Evolutionary conservation across 129 eudicot species (phyloP).

Genomic region (Oenanthe sinensis): DNA sequence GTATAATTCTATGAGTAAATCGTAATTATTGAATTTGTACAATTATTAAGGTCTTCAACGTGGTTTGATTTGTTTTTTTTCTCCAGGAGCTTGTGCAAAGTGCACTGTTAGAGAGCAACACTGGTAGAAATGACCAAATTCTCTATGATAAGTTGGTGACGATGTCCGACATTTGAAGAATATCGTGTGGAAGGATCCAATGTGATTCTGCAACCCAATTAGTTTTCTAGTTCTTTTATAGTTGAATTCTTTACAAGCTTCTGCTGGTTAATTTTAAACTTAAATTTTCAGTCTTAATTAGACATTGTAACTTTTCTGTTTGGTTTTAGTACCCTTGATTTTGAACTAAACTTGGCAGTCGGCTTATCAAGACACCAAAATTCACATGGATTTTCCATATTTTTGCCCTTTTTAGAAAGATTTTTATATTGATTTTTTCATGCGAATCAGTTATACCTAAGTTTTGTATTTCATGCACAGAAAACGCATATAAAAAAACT

Average conservation of each 20-base stretch:
- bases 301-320: not conserved
- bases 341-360: not conserved
- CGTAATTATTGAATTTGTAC: not conserved
- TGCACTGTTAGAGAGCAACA: constrained; percentile 84
- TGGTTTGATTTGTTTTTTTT: not conserved
- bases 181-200: not conserved
- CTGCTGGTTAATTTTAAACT: not conserved
- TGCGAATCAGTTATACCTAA: not conserved
- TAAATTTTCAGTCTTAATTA: not conserved
- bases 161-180: constrained; percentile 29
- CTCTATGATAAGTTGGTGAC: constrained; percentile 70
- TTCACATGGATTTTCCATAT: not conserved
- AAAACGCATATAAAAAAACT: too few relatives aligned
- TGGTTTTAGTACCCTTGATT: not conserved
- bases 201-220: not conserved
- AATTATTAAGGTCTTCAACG: not conserved
- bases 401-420: not conserved
- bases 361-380: not conserved
- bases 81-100: constrained; percentile 88
- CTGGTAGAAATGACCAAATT: constrained; percentile 76
- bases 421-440: not conserved
- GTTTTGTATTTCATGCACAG: too few relatives aligned
- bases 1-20: not conserved
- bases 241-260: not conserved
- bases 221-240: not conserved